Evolutionary conservation across 768 basidiomycete genomes (phyloP).

Genomic region (Podaxis sp.): DNA sequence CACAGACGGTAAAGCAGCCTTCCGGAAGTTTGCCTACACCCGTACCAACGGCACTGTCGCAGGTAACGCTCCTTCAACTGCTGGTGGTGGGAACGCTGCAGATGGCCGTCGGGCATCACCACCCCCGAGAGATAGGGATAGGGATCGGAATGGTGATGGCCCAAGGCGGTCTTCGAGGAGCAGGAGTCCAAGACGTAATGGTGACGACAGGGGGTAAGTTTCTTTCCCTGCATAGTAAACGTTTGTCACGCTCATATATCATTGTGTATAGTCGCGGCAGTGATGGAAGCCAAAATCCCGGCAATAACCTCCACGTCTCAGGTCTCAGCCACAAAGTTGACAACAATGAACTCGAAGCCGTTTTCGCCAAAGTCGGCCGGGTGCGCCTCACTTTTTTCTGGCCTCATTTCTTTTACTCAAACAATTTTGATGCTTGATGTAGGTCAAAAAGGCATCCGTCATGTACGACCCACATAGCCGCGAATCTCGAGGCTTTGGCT

Average conservation of each 20-base stretch:
- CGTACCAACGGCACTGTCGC: background rate
- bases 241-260: slow-evolving; percentile 15
- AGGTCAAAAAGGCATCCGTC: slow-evolving; percentile 74
- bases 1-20: slow-evolving; percentile 37
- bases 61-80: slow-evolving; percentile 4
- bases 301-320: slow-evolving; percentile 65
- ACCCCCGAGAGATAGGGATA: slow-evolving; percentile 27
- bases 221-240: slow-evolving; percentile 19
- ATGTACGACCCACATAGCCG: slow-evolving; percentile 73
- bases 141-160: slow-evolving; percentile 43
- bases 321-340: slow-evolving; percentile 60
- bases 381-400: slow-evolving; percentile 19
- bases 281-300: slow-evolving; percentile 62
- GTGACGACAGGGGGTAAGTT: slow-evolving; percentile 56
- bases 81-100: slow-evolving; percentile 47
- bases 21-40: background rate
- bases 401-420: slow-evolving; percentile 2
- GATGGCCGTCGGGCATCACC: slow-evolving; percentile 41
- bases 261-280: slow-evolving; percentile 28
- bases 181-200: slow-evolving; percentile 62
- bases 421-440: background rate
- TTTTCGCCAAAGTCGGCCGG: slow-evolving; percentile 82
- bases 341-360: slow-evolving; percentile 83
- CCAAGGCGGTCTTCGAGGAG: slow-evolving; percentile 75
- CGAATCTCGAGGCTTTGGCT: slow-evolving; percentile 73